Conservation (phyloP, 345 rosid species). For the Murraya paniculata region DNA sequence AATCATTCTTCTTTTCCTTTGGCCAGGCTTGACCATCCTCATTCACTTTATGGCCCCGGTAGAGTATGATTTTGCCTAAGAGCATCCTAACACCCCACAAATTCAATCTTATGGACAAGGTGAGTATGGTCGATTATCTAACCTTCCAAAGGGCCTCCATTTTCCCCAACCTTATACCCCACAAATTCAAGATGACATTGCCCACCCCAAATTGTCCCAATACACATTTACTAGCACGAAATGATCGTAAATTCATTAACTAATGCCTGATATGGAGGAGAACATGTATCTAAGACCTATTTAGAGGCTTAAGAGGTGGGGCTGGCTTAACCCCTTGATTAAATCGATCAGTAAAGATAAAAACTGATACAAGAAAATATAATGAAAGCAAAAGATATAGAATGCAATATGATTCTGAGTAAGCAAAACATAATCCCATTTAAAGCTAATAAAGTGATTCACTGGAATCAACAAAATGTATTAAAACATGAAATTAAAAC, state of each 20-base stretch:
- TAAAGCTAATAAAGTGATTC: background rate
- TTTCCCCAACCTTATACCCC: too few relatives aligned
- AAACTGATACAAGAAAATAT: background rate
- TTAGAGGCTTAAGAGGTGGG: too few relatives aligned
- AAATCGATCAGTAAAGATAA: background rate
- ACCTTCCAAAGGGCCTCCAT: too few relatives aligned
- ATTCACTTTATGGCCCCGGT: background rate
- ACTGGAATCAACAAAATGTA: slow-evolving; percentile 5
- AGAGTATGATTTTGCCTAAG: background rate
- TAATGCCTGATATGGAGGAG: too few relatives aligned
- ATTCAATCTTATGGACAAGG: too few relatives aligned
- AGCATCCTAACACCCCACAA: background rate
- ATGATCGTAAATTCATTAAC: too few relatives aligned
- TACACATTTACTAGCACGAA: too few relatives aligned
- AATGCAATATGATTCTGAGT: background rate
- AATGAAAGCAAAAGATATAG: background rate
- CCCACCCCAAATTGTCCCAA: too few relatives aligned
- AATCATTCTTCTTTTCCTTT: background rate
- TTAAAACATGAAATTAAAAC: background rate
- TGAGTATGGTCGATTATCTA: too few relatives aligned
- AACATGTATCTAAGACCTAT: too few relatives aligned
- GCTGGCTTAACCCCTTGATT: too few relatives aligned
- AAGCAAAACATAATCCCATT: slow-evolving; percentile 7
- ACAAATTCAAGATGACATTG: too few relatives aligned
- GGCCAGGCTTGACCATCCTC: background rate